Evolutionary conservation across 805 yeast genomes (phyloP).

Genomic region (Sungouiozyma intestinalis): DNA sequence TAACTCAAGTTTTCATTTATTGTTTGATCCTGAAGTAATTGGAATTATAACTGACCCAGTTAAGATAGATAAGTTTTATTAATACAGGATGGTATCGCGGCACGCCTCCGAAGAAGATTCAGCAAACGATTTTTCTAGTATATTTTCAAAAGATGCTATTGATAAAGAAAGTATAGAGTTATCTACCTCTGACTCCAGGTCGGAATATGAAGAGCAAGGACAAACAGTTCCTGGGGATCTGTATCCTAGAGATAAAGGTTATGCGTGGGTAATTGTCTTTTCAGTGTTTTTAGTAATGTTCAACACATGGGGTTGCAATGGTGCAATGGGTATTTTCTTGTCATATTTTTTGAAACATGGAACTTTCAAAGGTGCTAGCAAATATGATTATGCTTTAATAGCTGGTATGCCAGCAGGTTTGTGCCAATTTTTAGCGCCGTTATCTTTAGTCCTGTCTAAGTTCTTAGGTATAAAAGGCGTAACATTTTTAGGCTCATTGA

Average conservation of each 20-base stretch:
- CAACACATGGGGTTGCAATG: slow-evolving; percentile 67
- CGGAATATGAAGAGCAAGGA: not conserved
- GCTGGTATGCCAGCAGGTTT: slow-evolving; percentile 54
- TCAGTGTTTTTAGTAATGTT: slow-evolving; percentile 43
- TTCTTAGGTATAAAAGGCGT: slow-evolving; percentile 41
- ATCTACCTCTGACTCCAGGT: not conserved
- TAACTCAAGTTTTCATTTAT: too few species aligned
- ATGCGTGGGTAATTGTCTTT: slow-evolving; percentile 53
- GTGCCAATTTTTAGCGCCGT: slow-evolving; percentile 53
- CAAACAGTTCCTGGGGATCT: slow-evolving; percentile 22
- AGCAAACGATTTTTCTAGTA: not conserved
- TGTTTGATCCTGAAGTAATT: too few species aligned
- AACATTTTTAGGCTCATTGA: slow-evolving; percentile 38
- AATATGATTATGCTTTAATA: slow-evolving; percentile 51
- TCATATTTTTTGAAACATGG: slow-evolving; percentile 43
- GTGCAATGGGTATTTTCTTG: slow-evolving; percentile 53
- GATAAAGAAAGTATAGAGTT: not conserved
- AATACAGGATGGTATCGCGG: not conserved
- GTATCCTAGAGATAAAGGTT: slow-evolving; percentile 51
- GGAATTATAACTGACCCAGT: too few species aligned
- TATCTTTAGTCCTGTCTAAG: slow-evolving; percentile 37
- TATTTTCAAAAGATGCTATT: not conserved
- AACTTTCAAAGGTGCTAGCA: slow-evolving; percentile 44
- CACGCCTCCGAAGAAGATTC: not conserved
- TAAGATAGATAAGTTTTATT: too few species aligned